Base-by-base conservation (phyloP, 306 rosid genomes). In the Trifolium pratense region DNA sequence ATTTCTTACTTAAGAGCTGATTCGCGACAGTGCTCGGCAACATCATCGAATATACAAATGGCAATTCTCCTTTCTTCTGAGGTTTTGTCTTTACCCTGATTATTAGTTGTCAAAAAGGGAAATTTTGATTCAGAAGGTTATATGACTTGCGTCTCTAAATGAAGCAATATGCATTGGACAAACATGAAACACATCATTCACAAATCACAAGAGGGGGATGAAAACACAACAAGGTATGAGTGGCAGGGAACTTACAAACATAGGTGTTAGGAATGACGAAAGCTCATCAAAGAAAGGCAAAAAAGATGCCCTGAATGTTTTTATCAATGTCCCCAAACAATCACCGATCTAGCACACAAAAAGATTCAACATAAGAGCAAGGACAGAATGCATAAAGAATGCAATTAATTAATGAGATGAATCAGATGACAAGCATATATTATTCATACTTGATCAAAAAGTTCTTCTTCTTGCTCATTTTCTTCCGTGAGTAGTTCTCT, bases 381-480 rank as follows among this genome's bases (percentile, higher is more conserved):
- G 66, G n/a, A 51, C 43, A 58, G 45, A 76, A 69, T 26, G 45
- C 40, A 53, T 21, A 42, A 14, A 36, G 63, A 76, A 74, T 21
- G 32, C n/a, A 62, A 18, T 48, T 31, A 59, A 75, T 18, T 31
- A 59, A 75, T 18, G 42, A 75, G 65, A 64, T 21, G 52, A 66
- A 7, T 62, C 34, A 51, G 62, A 57, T 51, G 62, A 14, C 68
- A 71, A 68, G 64, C 36, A 58, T 37, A 48, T 42, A 71, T 42
- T 15, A 62, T 34, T 18, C 81, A 64, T 48, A 94, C 98, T 89
- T 89, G 95, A 79, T 94, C 96, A 82, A 94, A 94, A 78, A 94
- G 96, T 84, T 91, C 98, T 80, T 94, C 98, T 82, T 94, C 98
- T 86, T 85, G 98, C 68, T 94, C 98, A 79, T 94, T 89, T 89